Evolutionary conservation across 1,139 yeast species (phyloP), one percentile per base, ranked within the genome.

Genomic region (Nematodospora anomalae): DNA sequence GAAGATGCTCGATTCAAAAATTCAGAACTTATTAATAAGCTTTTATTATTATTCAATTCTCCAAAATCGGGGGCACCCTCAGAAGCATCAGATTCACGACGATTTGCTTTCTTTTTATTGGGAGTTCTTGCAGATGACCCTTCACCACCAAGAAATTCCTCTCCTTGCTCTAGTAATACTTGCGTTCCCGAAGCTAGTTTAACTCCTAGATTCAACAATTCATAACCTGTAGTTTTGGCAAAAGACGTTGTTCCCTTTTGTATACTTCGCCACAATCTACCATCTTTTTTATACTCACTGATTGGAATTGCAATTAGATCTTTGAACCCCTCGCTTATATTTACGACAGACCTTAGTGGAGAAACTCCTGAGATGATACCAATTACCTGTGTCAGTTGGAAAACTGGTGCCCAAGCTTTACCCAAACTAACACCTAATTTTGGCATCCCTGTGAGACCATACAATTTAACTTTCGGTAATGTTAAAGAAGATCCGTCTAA

Each of bases 111-210:
- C 20, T 34, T 27, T 26, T 30, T 30, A 8, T 11, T 26, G 2
- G 56, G 53, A 16, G 41, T 33, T 40, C 80, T 54, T 26, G 71
- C 69, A 8, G 71, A 55, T 0, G 79, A 60, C 0, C 89, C 89
- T 42, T 70, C 71, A 1, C 90, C 90, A 2, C 90, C 90, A 38
- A 85, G 62, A 4, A 74, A 72, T 43, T 79, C 83, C 54, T 90
- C 97, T 0, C 95, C 83, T 41, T 76, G 79, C 49, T 89, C 97
- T 35, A 90, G 63, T 7, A 87, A 60, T 0, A 81, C 80, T 54
- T 89, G 97, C 0, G 97, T 87, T 0, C 97, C 97, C 4, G 90
- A 83, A 1, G 95, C 94, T 25, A 90, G 56, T 50, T 84, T 87
- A 0, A 86, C 95, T 0, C 97, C 96, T 35, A 92, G 65, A 49